Percentiles rank a stretch among this genome's conserved stretches.
Conservation (phyloP, 805 yeast species). For the Spathaspora passalidarum region DNA sequence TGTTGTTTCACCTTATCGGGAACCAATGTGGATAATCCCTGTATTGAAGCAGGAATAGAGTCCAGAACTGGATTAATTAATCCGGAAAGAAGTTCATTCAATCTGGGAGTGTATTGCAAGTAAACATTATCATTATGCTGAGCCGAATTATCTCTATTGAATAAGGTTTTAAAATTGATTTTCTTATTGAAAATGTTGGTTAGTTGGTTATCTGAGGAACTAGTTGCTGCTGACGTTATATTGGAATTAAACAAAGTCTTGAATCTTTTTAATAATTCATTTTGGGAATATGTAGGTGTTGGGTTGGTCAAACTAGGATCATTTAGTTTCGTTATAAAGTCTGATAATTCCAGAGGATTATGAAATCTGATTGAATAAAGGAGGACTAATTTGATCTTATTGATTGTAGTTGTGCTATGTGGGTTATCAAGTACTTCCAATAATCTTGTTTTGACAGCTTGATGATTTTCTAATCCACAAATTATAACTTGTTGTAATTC, state of each 20-base stretch:
- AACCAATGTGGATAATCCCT: constrained; percentile 30
- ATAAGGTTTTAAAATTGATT: constrained; percentile 29
- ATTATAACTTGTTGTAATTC: constrained; percentile 87
- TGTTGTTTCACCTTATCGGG: constrained; percentile 33
- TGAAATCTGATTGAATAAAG: constrained; percentile 66
- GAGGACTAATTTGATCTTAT: constrained; percentile 70
- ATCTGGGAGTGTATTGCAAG: constrained; percentile 86
- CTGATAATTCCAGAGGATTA: constrained; percentile 19
- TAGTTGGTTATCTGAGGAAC: constrained; percentile 15
- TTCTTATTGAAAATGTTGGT: constrained; percentile 32
- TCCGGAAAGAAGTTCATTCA: constrained; percentile 42
- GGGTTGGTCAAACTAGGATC: constrained; percentile 29
- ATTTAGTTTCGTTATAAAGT: constrained; percentile 23
- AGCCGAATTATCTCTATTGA: constrained; percentile 14
- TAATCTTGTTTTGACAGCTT: constrained; percentile 47
- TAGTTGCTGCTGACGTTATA: constrained; percentile 8
- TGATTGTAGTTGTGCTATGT: constrained; percentile 41
- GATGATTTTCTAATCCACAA: constrained; percentile 43
- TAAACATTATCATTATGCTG: constrained; percentile 59
- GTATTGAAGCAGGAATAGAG: neutral
- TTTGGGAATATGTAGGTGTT: constrained; percentile 32
- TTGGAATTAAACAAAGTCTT: constrained; percentile 19
- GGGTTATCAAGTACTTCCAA: constrained; percentile 46
- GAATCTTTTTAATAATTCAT: constrained; percentile 28
- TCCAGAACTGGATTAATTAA: constrained; percentile 13